Evolutionary conservation across 352 stramenopile genomes (phyloP).

Genomic region (Phytophthora quininea): DNA sequence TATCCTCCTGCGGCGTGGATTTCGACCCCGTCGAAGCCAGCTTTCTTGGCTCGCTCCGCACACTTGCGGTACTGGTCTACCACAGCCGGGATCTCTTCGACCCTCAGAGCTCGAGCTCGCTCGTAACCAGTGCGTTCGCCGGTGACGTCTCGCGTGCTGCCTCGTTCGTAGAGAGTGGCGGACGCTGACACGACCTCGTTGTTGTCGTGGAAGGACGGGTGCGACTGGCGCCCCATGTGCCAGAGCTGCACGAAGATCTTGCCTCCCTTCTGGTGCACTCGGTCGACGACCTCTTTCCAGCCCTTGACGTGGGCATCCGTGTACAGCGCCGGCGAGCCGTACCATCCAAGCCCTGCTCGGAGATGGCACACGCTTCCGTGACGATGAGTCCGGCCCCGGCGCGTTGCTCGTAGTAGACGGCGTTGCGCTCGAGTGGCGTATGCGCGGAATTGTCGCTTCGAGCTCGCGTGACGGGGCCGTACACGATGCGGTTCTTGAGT

Average conservation of each 20-base stretch:
- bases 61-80: conserved; percentile 77
- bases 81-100: conserved; percentile 34
- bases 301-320: too few relatives aligned
- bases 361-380: conserved; percentile 35
- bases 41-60: conserved; percentile 61
- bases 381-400: conserved; percentile 50
- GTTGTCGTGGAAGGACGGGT: conserved; percentile 58
- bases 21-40: conserved; percentile 59
- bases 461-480: conserved; percentile 42
- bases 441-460: conserved; percentile 23
- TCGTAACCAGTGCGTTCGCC: conserved; percentile 23
- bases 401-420: conserved; percentile 51
- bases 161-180: conserved; percentile 19
- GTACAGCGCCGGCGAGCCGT: too few relatives aligned
- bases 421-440: conserved; percentile 26
- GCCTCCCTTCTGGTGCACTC: too few relatives aligned
- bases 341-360: too few relatives aligned
- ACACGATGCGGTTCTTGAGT: conserved; percentile 37
- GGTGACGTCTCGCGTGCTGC: conserved; percentile 31
- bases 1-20: conserved; percentile 37
- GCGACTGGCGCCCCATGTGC: conserved; percentile 72
- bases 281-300: too few relatives aligned
- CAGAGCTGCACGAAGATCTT: conserved; percentile 67
- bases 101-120: conserved; percentile 21
- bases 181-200: conserved; percentile 56